Conservation (phyloP, 2,329 filamentous ascomycete genomes). For the Graphium sp. region DNA sequence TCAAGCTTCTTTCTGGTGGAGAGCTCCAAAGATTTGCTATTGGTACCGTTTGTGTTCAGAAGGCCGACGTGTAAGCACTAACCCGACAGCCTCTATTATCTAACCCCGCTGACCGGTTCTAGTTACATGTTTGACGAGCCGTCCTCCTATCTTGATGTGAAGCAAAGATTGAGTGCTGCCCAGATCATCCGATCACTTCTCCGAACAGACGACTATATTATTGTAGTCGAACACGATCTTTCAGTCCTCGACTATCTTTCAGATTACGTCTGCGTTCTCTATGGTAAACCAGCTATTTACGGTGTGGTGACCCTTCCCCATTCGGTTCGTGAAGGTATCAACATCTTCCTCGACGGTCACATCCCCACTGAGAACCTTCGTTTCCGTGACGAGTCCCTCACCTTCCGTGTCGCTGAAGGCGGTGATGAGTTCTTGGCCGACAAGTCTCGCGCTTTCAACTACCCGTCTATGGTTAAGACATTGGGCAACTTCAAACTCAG, state of each 20-base stretch:
- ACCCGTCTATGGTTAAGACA: conserved; percentile 86
- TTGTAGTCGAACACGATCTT: conserved; percentile 98
- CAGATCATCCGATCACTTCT: conserved; percentile 84
- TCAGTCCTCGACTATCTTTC: conserved; percentile 97
- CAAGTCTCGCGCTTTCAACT: conserved; percentile 69
- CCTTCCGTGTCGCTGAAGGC: conserved; percentile 84
- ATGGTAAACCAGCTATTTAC: conserved; percentile 88
- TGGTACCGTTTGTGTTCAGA: conserved; percentile 84
- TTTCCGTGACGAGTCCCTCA: conserved; percentile 92
- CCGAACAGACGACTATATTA: conserved; percentile 82
- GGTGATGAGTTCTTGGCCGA: conserved; percentile 78
- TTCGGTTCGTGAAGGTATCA: conserved; percentile 97
- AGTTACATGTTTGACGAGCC: conserved; percentile 98
- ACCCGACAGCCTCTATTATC: conserved; percentile 20
- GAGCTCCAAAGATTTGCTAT: conserved; percentile 98
- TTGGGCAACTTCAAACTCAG: conserved; percentile 73
- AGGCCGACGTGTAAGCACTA: conserved; percentile 54
- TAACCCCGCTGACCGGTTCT: background rate
- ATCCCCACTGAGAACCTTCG: conserved; percentile 97
- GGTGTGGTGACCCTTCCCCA: conserved; percentile 93
- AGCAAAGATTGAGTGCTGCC: conserved; percentile 89
- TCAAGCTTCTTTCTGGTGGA: conserved; percentile 82
- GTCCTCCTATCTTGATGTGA: conserved; percentile 97
- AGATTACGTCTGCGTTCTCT: conserved; percentile 94
- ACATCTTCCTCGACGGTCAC: conserved; percentile 96